Evolutionary conservation across 108 stramenopile genomes (phyloP), one percentile per base, ranked within the genome.

Genomic region (Skeletonema costatum): DNA sequence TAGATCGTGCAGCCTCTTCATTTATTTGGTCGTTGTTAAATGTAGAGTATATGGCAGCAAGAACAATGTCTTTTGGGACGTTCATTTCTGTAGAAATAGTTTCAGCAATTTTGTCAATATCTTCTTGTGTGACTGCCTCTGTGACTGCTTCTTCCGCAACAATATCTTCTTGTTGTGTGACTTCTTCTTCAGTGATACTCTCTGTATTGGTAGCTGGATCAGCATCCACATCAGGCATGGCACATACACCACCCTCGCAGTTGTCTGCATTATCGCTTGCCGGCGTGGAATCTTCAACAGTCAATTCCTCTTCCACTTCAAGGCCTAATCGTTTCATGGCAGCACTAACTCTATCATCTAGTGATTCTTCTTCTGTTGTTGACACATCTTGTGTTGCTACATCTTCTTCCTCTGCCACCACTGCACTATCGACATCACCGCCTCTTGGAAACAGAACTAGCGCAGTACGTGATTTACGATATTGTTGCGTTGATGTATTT

Each of bases 291-390:
- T 62, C 29, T 46, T 85, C 68, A 32, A 68, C 48, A 42, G 64
- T 63, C 73, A 44, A 29, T 56, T 56, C 53, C 25, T 58, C 63
- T 29, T 36, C 73, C 11, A 44, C 12, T 16, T 48, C 67, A 35
- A 95, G 53, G 1, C 94, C 94, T 13, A 92, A 75, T 73, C 90
- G 90, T 35, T 81, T 61, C 94, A 95, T 95, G 25, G 92, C 94
- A 8, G 86, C 82, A 19, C 79, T 74, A 32, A 95, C 92, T 59
- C 91, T 91, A 60, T 93, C 92, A 70, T 95, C 92, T 36, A 95
- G 70, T 11, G 78, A 81, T 21, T 62, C 35, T 39, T 75, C 84
- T 39, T 75, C 64, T n/a, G 11, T 16, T n/a, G 44, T 3, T 46
- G 16, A 46, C 16, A n/a, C 44, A 46, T 46, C 16, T 29, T 71